These are phyloP conservation scores for Phytophthora brassicae DNA, from an alignment of 352 stramenopile genomes.

Conservation along the genomic window DNA sequence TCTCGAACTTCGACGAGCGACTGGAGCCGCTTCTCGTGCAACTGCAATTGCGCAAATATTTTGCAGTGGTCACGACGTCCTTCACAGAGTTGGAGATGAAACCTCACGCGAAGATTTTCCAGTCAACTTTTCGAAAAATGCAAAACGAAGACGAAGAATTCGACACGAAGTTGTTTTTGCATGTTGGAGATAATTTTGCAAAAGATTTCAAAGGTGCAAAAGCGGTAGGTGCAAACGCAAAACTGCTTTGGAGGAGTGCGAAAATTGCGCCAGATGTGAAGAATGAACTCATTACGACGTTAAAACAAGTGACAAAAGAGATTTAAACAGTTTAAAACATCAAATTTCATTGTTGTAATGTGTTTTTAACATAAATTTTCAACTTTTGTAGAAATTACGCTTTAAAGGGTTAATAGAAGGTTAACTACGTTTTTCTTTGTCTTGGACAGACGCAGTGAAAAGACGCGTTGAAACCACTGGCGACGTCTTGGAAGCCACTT, in stretches of 20 bases:
- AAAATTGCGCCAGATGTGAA: slow-evolving; percentile 4
- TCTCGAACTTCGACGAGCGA: slow-evolving; percentile 84
- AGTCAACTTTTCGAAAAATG: slow-evolving; percentile 44
- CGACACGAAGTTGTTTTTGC: slow-evolving; percentile 34
- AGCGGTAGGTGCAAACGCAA: slow-evolving; percentile 41
- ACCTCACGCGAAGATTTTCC: slow-evolving; percentile 59
- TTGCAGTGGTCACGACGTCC: slow-evolving; percentile 63
- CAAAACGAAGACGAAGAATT: slow-evolving; percentile 4
- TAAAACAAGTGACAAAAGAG: slow-evolving; percentile 27
- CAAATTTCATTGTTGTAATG: too few relatives aligned
- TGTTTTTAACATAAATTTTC: too few relatives aligned
- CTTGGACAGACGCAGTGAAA: too few relatives aligned
- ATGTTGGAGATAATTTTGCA: slow-evolving; percentile 60
- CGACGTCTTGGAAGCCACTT: too few relatives aligned
- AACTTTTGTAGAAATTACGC: too few relatives aligned
- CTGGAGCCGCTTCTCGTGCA: slow-evolving; percentile 46
- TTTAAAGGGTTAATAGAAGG: too few relatives aligned
- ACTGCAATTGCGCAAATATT: slow-evolving; percentile 46
- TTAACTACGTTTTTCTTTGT: too few relatives aligned
- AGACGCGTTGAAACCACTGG: too few relatives aligned
- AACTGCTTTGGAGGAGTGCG: slow-evolving; percentile 38
- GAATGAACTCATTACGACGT: slow-evolving; percentile 33
- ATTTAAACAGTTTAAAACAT: neutral
- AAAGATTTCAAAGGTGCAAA: slow-evolving; percentile 59
- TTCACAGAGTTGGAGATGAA: slow-evolving; percentile 55